These are phyloP conservation scores for Cladobotryum mycophilum DNA, from an alignment of 2,329 filamentous ascomycete genomes.

Conservation along the genomic window DNA sequence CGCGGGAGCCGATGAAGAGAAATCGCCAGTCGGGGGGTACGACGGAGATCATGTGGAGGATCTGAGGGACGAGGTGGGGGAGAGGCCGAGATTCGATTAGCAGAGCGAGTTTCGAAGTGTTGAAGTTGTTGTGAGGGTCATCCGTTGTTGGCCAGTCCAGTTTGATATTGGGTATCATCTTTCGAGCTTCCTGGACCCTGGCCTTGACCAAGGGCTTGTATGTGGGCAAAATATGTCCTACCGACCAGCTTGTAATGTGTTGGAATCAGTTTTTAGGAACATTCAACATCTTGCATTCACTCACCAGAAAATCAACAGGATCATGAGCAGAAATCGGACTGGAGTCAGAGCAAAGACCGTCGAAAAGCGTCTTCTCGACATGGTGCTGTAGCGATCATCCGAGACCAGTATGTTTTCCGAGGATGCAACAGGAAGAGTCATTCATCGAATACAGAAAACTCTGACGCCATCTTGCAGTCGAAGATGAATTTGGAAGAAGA, in stretches of 20 bases:
- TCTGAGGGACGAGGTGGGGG: conserved; percentile 44
- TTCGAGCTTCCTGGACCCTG: conserved; percentile 33
- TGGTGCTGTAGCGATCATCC: background rate
- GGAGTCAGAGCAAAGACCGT: background rate
- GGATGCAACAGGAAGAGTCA: too few species aligned
- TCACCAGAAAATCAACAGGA: background rate
- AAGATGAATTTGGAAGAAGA: too few species aligned
- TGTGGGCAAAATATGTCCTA: conserved; percentile 27
- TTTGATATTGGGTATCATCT: conserved; percentile 34
- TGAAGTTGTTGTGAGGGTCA: conserved; percentile 32
- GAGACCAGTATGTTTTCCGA: too few species aligned
- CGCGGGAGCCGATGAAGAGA: conserved; percentile 47
- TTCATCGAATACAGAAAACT: too few species aligned
- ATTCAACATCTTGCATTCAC: background rate
- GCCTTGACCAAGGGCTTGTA: conserved; percentile 39
- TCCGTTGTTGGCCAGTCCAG: conserved; percentile 31
- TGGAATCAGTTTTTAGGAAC: too few species aligned
- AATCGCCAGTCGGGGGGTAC: conserved; percentile 53
- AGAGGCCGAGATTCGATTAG: conserved; percentile 48
- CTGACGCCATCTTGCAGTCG: too few species aligned
- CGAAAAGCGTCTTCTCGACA: background rate
- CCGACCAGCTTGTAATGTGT: conserved; percentile 37
- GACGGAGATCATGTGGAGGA: conserved; percentile 51
- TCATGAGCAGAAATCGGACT: background rate
- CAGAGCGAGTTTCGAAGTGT: conserved; percentile 47